These are phyloP conservation scores for Talaromyces proteolyticus DNA, from an alignment of 495 filamentous ascomycete genomes.

Conservation along the genomic window DNA sequence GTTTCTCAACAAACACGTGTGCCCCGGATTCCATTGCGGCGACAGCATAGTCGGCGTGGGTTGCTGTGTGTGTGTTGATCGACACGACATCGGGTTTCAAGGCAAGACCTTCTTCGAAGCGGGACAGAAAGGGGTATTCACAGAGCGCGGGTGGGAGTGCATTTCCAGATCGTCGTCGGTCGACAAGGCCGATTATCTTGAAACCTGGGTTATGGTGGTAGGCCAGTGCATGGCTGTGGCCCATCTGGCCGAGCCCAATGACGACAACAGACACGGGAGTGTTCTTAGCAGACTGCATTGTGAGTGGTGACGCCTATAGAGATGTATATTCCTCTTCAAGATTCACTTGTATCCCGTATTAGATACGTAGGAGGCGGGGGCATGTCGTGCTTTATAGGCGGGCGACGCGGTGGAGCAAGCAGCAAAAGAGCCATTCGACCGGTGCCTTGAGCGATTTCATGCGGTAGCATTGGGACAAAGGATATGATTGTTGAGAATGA, in stretches of 20 bases:
- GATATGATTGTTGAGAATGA: too few relatives aligned
- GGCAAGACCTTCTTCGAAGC: constrained; percentile 6
- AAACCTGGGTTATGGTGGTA: constrained; percentile 12
- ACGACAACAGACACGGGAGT: constrained; percentile 7
- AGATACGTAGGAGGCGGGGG: too few relatives aligned
- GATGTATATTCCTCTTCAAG: too few relatives aligned
- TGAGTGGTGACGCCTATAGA: neutral
- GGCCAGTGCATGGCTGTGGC: constrained; percentile 12
- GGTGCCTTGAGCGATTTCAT: too few relatives aligned
- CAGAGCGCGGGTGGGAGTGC: constrained; percentile 5
- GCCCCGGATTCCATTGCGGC: constrained; percentile 11
- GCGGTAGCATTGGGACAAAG: too few relatives aligned
- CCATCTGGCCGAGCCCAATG: constrained; percentile 13
- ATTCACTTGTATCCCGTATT: too few relatives aligned
- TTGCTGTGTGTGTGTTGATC: constrained; percentile 9
- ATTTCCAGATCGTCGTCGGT: constrained; percentile 7
- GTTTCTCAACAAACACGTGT: constrained; percentile 13
- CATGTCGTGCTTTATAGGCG: too few relatives aligned
- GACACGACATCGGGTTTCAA: constrained; percentile 11
- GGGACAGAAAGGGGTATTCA: neutral
- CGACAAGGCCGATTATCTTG: constrained; percentile 8
- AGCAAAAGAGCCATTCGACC: too few relatives aligned
- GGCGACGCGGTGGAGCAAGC: too few relatives aligned
- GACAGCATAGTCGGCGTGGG: constrained; percentile 10
- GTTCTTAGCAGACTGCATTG: neutral